A percentile compares a stretch with the other conserved stretches of the same genome.
Evolutionary conservation across 2,329 filamentous ascomycete species (phyloP).

Genomic region (Ophiostoma tasmaniense): DNA sequence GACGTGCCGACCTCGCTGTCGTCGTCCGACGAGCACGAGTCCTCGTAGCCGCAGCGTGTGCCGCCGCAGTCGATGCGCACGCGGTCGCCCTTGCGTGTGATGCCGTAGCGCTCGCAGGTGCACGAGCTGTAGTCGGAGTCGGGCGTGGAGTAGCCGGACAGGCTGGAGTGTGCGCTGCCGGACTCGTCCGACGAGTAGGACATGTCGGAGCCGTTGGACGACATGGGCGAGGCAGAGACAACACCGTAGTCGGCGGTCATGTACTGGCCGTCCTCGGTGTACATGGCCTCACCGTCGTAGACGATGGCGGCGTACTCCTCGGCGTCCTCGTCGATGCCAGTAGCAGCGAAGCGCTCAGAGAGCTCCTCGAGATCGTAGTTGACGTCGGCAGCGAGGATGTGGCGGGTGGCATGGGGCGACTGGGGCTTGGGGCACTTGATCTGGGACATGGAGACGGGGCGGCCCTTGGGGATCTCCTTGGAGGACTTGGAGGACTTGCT

Average conservation of each 20-base stretch:
- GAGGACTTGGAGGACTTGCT: constrained; percentile 28
- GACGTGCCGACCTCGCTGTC: constrained; percentile 33
- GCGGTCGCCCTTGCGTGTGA: constrained; percentile 84
- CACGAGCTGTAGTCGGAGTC: constrained; percentile 69
- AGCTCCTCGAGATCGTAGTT: constrained; percentile 64
- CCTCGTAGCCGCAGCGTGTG: constrained; percentile 72
- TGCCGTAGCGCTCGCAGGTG: constrained; percentile 93
- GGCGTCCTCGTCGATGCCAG: constrained; percentile 36
- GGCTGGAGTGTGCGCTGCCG: constrained; percentile 54
- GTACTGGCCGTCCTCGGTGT: constrained; percentile 24
- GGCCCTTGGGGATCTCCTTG: constrained; percentile 73
- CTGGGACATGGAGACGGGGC: constrained; percentile 76
- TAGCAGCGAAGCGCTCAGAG: constrained; percentile 60
- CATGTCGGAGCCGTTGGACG: constrained; percentile 55
- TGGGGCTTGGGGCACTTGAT: constrained; percentile 87
- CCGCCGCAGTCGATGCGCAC: constrained; percentile 96
- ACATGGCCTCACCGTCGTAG: constrained; percentile 12
- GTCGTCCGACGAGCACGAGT: constrained; percentile 58
- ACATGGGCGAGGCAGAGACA: constrained; percentile 48
- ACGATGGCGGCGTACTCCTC: constrained; percentile 10
- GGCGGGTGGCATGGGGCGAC: constrained; percentile 76
- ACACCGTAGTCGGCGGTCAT: constrained; percentile 45
- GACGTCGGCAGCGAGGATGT: constrained; percentile 78
- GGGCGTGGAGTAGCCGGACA: constrained; percentile 71
- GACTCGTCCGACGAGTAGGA: constrained; percentile 67